Evolutionary conservation across 306 rosid genomes (phyloP), one percentile per base, ranked within the genome.

Genomic region (Adenanthera pavonina): DNA sequence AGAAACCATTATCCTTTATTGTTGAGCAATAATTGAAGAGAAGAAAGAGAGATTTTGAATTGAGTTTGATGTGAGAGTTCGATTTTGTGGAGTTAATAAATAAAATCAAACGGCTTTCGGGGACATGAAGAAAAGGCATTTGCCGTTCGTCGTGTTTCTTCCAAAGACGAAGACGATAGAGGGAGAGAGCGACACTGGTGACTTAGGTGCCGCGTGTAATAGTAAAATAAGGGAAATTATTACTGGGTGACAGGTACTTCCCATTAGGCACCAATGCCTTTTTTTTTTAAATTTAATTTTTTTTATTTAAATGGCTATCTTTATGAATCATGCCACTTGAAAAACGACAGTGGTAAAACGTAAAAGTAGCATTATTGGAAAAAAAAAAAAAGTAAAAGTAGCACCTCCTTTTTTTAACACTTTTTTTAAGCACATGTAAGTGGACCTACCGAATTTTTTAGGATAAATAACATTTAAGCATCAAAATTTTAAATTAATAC

Each of bases 1-100:
- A 34, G 65, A 69, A 8, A 74, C 88, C 94, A 90, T 89, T 74
- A 38, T 54, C 34, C 41, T 52, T 11, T 4, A 1, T 80, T 86
- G 57, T 17, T 15, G 56, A 72, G 68, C 53, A 20, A 69, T 51
- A 40, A 68, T 78, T 77, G 44, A 11, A 34, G 10, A 51, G 33
- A 66, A 44, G 36, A 10, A 17, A 9, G 75, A 20, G 46, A 2
- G 38, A 14, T 14, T 56, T 36, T 49, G 46, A 10, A 51, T 70
- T 70, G 46, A 6, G 51, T 66, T 25, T 6, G 13, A 43, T 52
- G n/a, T 46, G 44, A 19, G 62, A 72, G 30, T 20, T 41, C 3
- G 19, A 6, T 38, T 8, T 1, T 30, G 30, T 8, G 41, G 77
- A 68, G 8, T 57, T 30, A 52, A 53, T 5, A 25, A 40, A 40